Percentiles rank a stretch among this genome's conserved stretches.
Conservation (phyloP, 192 early-diverging fungal species). For the Oehlia diaphana region DNA sequence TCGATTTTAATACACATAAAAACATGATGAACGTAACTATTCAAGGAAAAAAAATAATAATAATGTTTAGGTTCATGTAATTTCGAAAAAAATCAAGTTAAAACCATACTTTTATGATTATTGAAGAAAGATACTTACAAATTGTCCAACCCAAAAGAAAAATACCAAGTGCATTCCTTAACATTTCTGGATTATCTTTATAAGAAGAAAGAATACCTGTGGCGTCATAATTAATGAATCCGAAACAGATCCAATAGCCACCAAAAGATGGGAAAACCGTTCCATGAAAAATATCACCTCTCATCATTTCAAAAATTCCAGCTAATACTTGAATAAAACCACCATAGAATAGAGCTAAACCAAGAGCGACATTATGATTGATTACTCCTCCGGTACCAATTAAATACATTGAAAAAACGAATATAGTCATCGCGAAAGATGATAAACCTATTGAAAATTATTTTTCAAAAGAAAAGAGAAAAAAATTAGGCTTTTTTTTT, state of each 20-base stretch:
- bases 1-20: constrained; percentile 63
- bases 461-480: neutral
- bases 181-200: constrained; percentile 25
- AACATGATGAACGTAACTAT: constrained; percentile 63
- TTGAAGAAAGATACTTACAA: neutral
- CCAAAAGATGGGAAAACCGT: constrained; percentile 71
- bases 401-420: constrained; percentile 70
- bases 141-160: constrained; percentile 53
- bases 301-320: constrained; percentile 80
- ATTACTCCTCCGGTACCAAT: constrained; percentile 63
- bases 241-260: constrained; percentile 69
- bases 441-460: constrained; percentile 37
- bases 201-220: constrained; percentile 54
- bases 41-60: neutral
- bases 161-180: constrained; percentile 55
- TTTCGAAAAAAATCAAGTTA: neutral
- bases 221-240: constrained; percentile 57
- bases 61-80: neutral
- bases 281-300: constrained; percentile 77
- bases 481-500: neutral
- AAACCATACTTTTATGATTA: neutral
- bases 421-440: constrained; percentile 61
- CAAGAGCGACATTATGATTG: constrained; percentile 56
- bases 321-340: constrained; percentile 72
- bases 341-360: constrained; percentile 72